Evolutionary conservation across 2,329 filamentous ascomycete species (phyloP), one percentile per base, ranked within the genome.

Genomic region (Pseudocercospora cruenta): DNA sequence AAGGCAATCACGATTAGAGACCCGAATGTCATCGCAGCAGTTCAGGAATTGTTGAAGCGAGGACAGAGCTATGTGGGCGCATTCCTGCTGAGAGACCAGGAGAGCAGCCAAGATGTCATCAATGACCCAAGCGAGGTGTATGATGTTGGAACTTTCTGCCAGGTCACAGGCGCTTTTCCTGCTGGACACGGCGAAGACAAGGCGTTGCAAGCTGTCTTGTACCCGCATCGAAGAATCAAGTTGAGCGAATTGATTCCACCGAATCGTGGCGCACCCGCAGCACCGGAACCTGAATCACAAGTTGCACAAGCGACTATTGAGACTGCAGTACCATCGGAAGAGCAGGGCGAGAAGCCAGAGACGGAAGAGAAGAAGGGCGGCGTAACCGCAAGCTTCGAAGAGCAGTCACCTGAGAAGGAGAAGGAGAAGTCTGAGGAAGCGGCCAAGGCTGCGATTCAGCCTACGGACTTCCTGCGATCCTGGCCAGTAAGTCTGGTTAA

Each of bases 1-100:
- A 99, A 99, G 81, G 94, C 95, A 9, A 95, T 99, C 72, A 99
- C 94, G 3, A 96, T 99, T 72, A 90, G 92, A 77, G 93, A 99
- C 75, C 92, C 91, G 19, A 91, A 95, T 73, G 95, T 99, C 39
- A 91, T 94, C 14, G 89, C 90, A 45, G 95, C 95, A 22, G 96
- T 99, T 71, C 91, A 94, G 65, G 96, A 99, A 77, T 95, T 97
- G 86, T 92, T 98, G 78, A 97, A 96, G 84, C 87, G 94, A 60
- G 95, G 95, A 0, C 96, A 99, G 79, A 96, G 94, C 24, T 99
- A 99, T 75, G 93, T 99, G 47, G 95, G 95, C 69, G 94, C 94
- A 2, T 99, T 99, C 81, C 80, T 99, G 75, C 93, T 98, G 83
- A 98, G 98, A 80, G 94, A 99, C 76, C 94, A 97, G 76, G 91